A percentile compares a stretch with the other conserved stretches of the same genome.
phyloP scores from a whole-genome alignment of 208 protist genomes.

The Porcisia hertigi region DNA sequence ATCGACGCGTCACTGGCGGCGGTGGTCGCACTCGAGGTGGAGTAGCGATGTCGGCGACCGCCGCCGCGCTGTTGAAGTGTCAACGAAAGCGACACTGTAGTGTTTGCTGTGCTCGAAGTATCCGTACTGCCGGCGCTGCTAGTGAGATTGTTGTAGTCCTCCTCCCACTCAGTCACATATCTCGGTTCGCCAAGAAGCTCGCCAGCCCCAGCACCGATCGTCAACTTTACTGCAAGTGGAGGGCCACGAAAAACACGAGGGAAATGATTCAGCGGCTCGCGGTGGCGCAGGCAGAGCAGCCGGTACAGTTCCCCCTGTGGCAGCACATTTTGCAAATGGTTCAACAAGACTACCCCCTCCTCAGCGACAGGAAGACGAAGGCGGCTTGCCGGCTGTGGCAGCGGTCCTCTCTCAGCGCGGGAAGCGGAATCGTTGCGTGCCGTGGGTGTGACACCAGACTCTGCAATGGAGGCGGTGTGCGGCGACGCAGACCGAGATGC shows the following conservation, averaged over 20 bases:
- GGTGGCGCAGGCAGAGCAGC: conserved; percentile 12
- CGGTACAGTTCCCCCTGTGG: conserved; percentile 26
- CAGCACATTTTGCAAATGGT: conserved; percentile 8
- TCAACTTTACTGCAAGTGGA: conserved; percentile 11
- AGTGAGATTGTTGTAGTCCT: too few relatives aligned
- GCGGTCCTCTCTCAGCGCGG: background rate
- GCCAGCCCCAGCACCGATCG: background rate
- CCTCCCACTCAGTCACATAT: background rate
- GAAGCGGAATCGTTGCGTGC: background rate
- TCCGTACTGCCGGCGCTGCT: too few relatives aligned
- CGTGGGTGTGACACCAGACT: background rate
- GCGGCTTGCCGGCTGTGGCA: background rate
- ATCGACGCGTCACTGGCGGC: background rate
- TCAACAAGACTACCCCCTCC: conserved; percentile 18
- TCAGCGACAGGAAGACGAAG: conserved; percentile 11
- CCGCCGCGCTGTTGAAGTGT: background rate
- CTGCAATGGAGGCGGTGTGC: background rate
- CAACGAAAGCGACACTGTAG: background rate
- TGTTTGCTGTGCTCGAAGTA: background rate
- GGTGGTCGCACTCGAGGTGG: background rate
- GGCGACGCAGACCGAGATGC: background rate
- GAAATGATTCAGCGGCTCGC: conserved; percentile 14
- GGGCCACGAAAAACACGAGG: conserved; percentile 13
- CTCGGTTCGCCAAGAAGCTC: background rate
- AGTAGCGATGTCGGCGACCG: background rate